Evolutionary conservation across 2,329 filamentous ascomycete species (phyloP), one percentile per base, ranked within the genome.

Genomic region (Cordyceps fumosorosea): DNA sequence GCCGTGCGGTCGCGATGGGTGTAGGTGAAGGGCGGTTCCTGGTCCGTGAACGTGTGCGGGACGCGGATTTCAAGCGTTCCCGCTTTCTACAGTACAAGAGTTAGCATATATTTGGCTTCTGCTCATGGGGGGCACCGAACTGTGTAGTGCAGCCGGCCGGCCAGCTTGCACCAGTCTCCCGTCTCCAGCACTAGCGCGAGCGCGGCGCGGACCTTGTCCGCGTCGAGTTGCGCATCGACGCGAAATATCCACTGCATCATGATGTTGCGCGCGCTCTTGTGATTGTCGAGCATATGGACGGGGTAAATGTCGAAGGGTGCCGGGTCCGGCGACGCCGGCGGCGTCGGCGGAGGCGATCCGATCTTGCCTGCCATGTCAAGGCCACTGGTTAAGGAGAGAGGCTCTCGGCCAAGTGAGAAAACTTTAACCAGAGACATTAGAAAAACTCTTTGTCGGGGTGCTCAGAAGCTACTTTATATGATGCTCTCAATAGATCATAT

Each of bases 221-320:
- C 65, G 61, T 82, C 78, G 3, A 82, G 72, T 1, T 79, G 76
- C 60, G 78, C 75, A 63, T 81, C 74, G 65, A 81, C 81, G 3
- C 71, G 69, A 40, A 80, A 69, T 0, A 73, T 73, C 69, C 69
- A 74, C 24, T 65, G 66, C 5, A 76, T 40, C 7, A 73, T 60
- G 48, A 74, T 69, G 11, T 62, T 60, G 0, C 69, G 67, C 22
- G 69, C 62, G 0, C 63, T 52, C 7, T 65, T 60, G 0, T 67
- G 67, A 11, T 71, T 70, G 60, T 76, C 74, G n/a, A 75, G 68
- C 51, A 68, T 67, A 64, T 72, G 69, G 18, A 74, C 63, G 0
- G 74, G 72, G 10, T 72, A 70, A 6, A 75, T 64, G 6, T 71
- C 64, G 18, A 51, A 7, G 3, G 34, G n/a, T 14, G 34, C 16